Conservation (phyloP, 352 stramenopile genomes). For the Phytophthora ramorum region DNA sequence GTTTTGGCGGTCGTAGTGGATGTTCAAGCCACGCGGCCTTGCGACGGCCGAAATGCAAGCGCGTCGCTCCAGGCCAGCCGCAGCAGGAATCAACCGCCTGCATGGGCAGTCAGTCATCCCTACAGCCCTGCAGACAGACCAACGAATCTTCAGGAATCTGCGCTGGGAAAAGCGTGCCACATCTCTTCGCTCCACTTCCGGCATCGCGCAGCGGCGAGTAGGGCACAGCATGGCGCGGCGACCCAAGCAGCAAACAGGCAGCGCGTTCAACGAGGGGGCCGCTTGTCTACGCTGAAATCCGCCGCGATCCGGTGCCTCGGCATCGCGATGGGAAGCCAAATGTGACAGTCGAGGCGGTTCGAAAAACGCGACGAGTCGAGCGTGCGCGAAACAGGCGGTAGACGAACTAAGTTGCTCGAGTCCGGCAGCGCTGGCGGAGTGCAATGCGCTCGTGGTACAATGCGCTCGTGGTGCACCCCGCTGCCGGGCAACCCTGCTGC, state of each 20-base stretch:
- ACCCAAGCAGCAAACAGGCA: slow-evolving; percentile 12
- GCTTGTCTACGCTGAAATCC: slow-evolving; percentile 4
- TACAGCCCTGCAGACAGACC: background rate
- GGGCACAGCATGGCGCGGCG: no score
- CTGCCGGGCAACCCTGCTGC: background rate
- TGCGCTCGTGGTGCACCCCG: no score
- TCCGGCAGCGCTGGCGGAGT: background rate
- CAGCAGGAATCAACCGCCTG: background rate
- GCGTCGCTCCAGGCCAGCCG: background rate
- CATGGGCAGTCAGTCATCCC: no score
- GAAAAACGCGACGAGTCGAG: slow-evolving; percentile 22
- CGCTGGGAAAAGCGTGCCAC: slow-evolving; percentile 8
- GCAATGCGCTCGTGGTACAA: background rate
- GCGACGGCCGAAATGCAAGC: slow-evolving; percentile 1
- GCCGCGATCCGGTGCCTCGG: slow-evolving; percentile 2
- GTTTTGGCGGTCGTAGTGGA: slow-evolving; percentile 15
- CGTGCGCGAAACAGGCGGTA: slow-evolving; percentile 9
- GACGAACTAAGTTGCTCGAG: slow-evolving; percentile 24
- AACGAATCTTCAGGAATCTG: slow-evolving; percentile 33
- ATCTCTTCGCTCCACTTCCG: no score
- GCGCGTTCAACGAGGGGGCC: slow-evolving; percentile 19
- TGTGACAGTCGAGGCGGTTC: slow-evolving; percentile 28
- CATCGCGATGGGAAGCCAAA: slow-evolving; percentile 3
- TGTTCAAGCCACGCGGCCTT: slow-evolving; percentile 16
- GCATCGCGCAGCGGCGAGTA: no score